Evolutionary conservation across 345 rosid species (phyloP), one percentile per base, ranked within the genome.

Genomic region (Euphorbia pulcherrima): DNA sequence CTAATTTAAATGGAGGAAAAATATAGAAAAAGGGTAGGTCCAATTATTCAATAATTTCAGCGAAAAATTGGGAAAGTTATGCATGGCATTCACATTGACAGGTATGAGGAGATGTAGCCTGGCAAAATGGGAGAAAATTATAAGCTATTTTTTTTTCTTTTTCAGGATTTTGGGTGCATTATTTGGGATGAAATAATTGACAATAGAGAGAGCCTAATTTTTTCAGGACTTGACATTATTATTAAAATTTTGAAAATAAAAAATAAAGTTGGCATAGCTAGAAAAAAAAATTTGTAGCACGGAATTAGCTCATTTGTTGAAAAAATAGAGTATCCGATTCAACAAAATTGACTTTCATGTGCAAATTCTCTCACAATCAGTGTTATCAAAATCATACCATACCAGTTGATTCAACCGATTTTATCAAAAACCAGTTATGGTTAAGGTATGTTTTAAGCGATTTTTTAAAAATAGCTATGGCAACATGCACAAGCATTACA

Each of bases 21-120:
- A 33, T n/a, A n/a, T 9, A 1, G 20, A 50, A 50, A 50, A 7
- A 8, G 12, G 27, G 72, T 33, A 48, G 65, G 73, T 69, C 40
- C 60, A 69, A 59, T 40, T 24, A 33, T 33, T 59, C 29, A 47
- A 6, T 2, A 2, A 33, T 11, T 30, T 48, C n/a, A 20, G 46
- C 52, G 54, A 52, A 33, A 50, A 20, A 1, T 24, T 30, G 40
- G 7, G 26, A n/a, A 28, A 6, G n/a, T n/a, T 28, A 46, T 17
- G 24, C 26, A 17, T 4, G 20, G 16, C 59, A n/a, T 65, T 21
- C 48, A 16, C 0, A 14, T 64, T 21, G 35, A 18, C 26, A 17
- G 11, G 17, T 27, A 50, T 11, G 0, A 65, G 57, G 11, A 65
- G 44, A 10, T 4, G 0, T 20, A n/a, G n/a, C 2, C 2, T 35